A percentile compares a stretch with the other conserved stretches of the same genome.
phyloP scores from a whole-genome alignment of 805 yeast genomes.

The Saturnispora bothae region DNA sequence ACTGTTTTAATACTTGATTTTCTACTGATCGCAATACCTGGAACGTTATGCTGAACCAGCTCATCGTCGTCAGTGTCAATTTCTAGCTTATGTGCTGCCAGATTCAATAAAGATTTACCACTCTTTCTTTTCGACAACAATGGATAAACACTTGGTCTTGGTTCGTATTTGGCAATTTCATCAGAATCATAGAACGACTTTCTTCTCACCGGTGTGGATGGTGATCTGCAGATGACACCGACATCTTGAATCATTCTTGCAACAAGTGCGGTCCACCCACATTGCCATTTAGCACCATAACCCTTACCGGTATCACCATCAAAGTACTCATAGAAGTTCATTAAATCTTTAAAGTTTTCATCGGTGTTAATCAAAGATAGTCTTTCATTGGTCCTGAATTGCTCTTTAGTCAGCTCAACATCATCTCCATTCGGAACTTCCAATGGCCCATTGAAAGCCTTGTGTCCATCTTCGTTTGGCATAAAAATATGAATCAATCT shows the following conservation, averaged over 20 bases:
- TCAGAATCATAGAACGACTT: constrained; percentile 23
- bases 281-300: constrained; percentile 85
- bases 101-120: constrained; percentile 60
- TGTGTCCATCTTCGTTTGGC: constrained; percentile 45
- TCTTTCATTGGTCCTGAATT: constrained; percentile 37
- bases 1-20: constrained; percentile 21
- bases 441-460: constrained; percentile 66
- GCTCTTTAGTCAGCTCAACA: constrained; percentile 36
- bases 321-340: constrained; percentile 79
- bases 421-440: constrained; percentile 31
- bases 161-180: constrained; percentile 32
- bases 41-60: constrained; percentile 25
- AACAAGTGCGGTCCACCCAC: constrained; percentile 93
- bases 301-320: constrained; percentile 95
- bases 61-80: constrained; percentile 45
- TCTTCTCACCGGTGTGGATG: constrained; percentile 27
- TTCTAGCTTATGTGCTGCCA: constrained; percentile 59
- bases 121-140: constrained; percentile 52
- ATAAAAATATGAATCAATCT: constrained; percentile 69
- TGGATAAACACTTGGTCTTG: constrained; percentile 31
- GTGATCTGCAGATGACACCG: constrained; percentile 56
- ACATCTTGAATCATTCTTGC: constrained; percentile 88
- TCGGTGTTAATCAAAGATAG: constrained; percentile 44
- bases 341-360: constrained; percentile 60
- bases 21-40: constrained; percentile 24